phyloP scores from a whole-genome alignment of 192 early-diverging fungal species.

The Pilobolus umbonatus region DNA sequence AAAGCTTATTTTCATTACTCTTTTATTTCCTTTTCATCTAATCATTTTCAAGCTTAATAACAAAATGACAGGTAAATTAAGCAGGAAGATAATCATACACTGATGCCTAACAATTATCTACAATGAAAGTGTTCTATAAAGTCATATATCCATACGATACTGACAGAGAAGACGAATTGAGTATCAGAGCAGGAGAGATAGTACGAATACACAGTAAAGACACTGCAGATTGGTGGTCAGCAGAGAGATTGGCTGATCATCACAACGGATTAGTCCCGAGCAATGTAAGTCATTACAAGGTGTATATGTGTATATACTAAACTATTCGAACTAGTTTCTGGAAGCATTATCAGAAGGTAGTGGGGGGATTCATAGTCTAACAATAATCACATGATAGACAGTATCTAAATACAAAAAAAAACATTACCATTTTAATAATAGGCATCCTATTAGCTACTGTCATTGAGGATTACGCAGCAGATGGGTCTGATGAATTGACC shows the following conservation, averaged over 20 bases:
- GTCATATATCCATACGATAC: slow-evolving; percentile 46
- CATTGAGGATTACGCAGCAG: slow-evolving; percentile 62
- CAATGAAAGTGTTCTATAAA: slow-evolving; percentile 31
- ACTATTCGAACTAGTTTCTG: slow-evolving; percentile 14
- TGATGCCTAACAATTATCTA: no score
- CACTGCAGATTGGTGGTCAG: slow-evolving; percentile 48
- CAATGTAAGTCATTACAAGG: slow-evolving; percentile 31
- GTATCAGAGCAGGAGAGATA: slow-evolving; percentile 49
- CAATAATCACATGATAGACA: neutral
- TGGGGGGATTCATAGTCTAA: no score
- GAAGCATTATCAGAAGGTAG: slow-evolving; percentile 2
- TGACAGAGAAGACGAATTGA: slow-evolving; percentile 60
- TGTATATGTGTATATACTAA: neutral
- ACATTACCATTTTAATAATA: neutral
- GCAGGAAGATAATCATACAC: no score
- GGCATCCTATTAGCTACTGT: slow-evolving; percentile 46
- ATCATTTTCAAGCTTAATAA: no score
- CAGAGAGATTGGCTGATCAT: slow-evolving; percentile 33
- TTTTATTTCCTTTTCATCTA: no score
- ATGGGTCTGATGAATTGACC: slow-evolving; percentile 57
- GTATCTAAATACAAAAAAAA: neutral
- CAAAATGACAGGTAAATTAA: no score
- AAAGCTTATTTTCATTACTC: no score
- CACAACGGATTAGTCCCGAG: slow-evolving; percentile 39
- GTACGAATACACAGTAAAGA: slow-evolving; percentile 51